Evolutionary conservation across 139 green algal genomes (phyloP), one percentile per base, ranked within the genome.

Genomic region (Haematococcus lacustris): DNA sequence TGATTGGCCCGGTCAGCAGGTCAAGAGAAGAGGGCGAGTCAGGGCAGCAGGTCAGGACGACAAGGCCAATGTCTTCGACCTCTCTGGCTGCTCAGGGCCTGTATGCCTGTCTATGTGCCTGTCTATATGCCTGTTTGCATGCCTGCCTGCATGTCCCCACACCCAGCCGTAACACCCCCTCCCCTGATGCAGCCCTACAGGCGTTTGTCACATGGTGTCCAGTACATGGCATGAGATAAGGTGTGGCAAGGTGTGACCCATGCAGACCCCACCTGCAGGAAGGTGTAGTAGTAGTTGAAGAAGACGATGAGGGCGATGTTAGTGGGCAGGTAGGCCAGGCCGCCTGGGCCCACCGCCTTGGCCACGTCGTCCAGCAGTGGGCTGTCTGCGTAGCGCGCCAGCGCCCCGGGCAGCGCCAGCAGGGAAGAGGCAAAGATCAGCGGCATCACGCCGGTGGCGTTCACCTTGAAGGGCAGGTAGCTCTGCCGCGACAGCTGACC

Each of bases 251-350:
- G n/a, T n/a, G n/a, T n/a, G n/a, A n/a, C 47, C 47, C 21, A 57
- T 57, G 47, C 47, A 57, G n/a, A n/a, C 43, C 72, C 0, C 51
- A 89, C 84, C 83, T 96, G 91, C 63, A 98, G 84, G 88, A 98
- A 99, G 51, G 95, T 99, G 88, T 99, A 99, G 83, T 97, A 97
- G 86, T 97, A 99, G 85, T 99, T 99, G 91, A 99, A 98, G 74
- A 93, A 92, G 23, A 86, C 89, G 69, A 99, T 99, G 35, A 99
- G 87, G 7, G 80, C 87, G 38, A 98, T 87, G 71, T 94, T 97
- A 72, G 90, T 76, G 35, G 92, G 92, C 57, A 97, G 77, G 79
- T 96, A 97, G 35, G 91, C 66, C 28, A 80, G 13, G 33, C 90
- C 91, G n/a, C 86, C 86, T 3, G 93, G 92, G 9, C 85, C 89